Evolutionary conservation across 73 alveolate species (phyloP).

Genomic region (Paramecium pentaurelia): DNA sequence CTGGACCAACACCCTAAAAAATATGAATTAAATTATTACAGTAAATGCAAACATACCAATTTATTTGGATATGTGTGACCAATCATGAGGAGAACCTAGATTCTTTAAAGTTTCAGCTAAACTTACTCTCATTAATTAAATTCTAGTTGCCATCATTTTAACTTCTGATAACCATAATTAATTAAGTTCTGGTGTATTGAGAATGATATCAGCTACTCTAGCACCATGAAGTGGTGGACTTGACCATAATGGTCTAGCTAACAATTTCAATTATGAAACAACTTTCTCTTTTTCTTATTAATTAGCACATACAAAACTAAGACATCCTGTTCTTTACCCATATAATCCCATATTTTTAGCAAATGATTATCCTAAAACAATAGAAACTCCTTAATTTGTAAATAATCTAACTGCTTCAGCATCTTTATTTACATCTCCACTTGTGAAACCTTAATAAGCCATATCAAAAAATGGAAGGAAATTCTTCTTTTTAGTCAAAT

Average conservation of each 20-base stretch:
- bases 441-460: slow-evolving; percentile 97
- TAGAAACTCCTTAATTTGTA: slow-evolving; percentile 71
- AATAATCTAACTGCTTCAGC: slow-evolving; percentile 87
- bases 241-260: slow-evolving; percentile 80
- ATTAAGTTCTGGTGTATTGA: slow-evolving; percentile 77
- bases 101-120: slow-evolving; percentile 65
- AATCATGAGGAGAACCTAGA: slow-evolving; percentile 76
- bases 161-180: slow-evolving; percentile 82
- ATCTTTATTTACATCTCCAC: slow-evolving; percentile 91
- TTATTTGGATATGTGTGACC: slow-evolving; percentile 81
- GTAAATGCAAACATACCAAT: slow-evolving; percentile 94
- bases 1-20: slow-evolving; percentile 64
- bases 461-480: slow-evolving; percentile 87
- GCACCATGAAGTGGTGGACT: slow-evolving; percentile 93
- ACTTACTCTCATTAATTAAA: slow-evolving; percentile 75
- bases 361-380: slow-evolving; percentile 87
- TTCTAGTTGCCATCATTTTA: slow-evolving; percentile 83
- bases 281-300: slow-evolving; percentile 75
- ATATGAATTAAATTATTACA: slow-evolving; percentile 47
- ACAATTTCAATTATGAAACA: slow-evolving; percentile 72
- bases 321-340: slow-evolving; percentile 95
- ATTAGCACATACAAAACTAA: slow-evolving; percentile 76
- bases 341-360: slow-evolving; percentile 97
- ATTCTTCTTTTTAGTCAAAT: slow-evolving; percentile 73
- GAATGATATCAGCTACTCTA: slow-evolving; percentile 74